Evolutionary conservation across 2,329 filamentous ascomycete species (phyloP), one percentile per base, ranked within the genome.

Genomic region (Anthostomella pinea): DNA sequence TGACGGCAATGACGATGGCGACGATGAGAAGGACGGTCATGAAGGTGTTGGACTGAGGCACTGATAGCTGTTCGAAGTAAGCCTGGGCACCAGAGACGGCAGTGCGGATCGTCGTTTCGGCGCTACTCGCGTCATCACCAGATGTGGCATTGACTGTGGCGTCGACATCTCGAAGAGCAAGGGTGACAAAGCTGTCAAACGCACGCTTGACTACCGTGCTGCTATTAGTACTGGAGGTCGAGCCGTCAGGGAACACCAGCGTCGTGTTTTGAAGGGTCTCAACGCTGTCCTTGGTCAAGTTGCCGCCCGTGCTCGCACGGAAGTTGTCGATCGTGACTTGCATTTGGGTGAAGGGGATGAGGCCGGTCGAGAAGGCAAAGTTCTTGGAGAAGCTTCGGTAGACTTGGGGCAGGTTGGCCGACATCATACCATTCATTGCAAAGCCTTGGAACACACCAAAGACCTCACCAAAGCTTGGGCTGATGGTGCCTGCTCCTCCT

Each of bases 341-440:
- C 70, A 97, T 79, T 29, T 71, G 67, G n/a, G 73, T 76, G 88
- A 88, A 96, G 6, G 85, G 79, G 38, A 97, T 73, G 39, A 97
- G 67, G 33, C 89, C 89, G 18, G 83, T 85, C 47, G 87, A 91
- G 70, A 96, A 97, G 30, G 74, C 90, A 62, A 98, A 97, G 67
- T 97, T 97, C 67, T 87, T 87, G 45, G 85, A 71, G 65, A 95
- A 98, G 60, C 82, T 91, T 51, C 83, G 80, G 68, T 97, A 97
- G 23, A 97, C 81, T 22, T 79, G 72, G 4, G 93, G 93, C 51
- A 95, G 89, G 53, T 83, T 79, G 53, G 94, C 90, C 41, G 87
- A 94, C 60, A 95, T 74, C 93, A 97, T 97, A 48, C 93, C 90
- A 63, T 93, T 96, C 70, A 93, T 85, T 18, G 93, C 89, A 73